phyloP scores from a whole-genome alignment of 1,284 basidiomycete genomes.

The Boletellus deceptivus region DNA sequence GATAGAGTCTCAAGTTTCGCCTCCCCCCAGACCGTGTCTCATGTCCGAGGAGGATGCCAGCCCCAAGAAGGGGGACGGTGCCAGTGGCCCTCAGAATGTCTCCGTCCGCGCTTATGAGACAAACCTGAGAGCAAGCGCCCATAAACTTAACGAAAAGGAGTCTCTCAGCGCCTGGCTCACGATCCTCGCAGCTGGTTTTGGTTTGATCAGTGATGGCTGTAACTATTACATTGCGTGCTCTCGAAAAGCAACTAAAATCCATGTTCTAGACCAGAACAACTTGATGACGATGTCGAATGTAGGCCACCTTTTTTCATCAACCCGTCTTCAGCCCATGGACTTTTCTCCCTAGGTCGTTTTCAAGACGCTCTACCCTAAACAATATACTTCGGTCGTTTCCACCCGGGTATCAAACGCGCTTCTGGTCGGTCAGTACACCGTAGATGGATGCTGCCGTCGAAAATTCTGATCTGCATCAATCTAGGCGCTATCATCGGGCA shows the following conservation, averaged over 20 bases:
- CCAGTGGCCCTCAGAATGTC: constrained; percentile 14
- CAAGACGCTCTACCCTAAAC: constrained; percentile 56
- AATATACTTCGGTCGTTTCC: constrained; percentile 59
- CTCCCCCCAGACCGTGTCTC: constrained; percentile 1
- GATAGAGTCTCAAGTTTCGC: background rate
- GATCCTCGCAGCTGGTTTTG: constrained; percentile 62
- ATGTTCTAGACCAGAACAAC: constrained; percentile 61
- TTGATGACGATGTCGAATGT: constrained; percentile 66
- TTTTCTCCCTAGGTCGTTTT: constrained; percentile 50
- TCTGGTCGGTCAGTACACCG: constrained; percentile 55
- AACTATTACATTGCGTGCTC: constrained; percentile 23
- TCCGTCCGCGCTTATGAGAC: constrained; percentile 25
- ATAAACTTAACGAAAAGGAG: constrained; percentile 37
- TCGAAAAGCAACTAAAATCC: constrained; percentile 3
- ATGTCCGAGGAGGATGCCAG: constrained; percentile 29
- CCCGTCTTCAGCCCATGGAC: background rate
- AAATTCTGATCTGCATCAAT: constrained; percentile 17
- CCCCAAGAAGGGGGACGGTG: constrained; percentile 8
- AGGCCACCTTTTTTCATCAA: constrained; percentile 10
- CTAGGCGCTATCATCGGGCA: constrained; percentile 70
- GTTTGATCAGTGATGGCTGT: constrained; percentile 72
- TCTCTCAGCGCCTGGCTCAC: constrained; percentile 57
- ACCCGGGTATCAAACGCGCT: constrained; percentile 75
- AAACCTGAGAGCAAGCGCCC: constrained; percentile 24
- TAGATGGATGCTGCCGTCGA: constrained; percentile 12